Percentiles rank a stretch among this genome's conserved stretches.
Conservation (phyloP, 169 alveolate species). For the Eimeria praecox region DNA sequence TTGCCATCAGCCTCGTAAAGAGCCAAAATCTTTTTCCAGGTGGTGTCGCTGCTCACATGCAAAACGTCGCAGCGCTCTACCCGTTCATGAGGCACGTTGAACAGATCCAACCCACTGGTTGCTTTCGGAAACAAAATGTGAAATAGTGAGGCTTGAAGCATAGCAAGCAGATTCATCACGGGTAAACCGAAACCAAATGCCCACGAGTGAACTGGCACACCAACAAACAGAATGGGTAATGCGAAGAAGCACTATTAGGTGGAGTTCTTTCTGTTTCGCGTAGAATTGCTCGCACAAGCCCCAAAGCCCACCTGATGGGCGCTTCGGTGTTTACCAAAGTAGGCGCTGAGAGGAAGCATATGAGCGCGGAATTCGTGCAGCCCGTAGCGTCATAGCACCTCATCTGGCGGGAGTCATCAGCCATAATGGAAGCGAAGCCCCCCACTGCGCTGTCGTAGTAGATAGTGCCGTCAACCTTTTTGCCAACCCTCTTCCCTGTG, state of each 20-base stretch:
- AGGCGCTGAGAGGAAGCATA: slow-evolving; percentile 1
- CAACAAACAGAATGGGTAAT: background rate
- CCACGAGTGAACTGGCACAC: background rate
- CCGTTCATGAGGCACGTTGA: background rate
- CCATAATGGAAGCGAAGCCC: slow-evolving; percentile 53
- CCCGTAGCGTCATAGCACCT: slow-evolving; percentile 59
- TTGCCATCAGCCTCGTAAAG: background rate
- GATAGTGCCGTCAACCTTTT: background rate
- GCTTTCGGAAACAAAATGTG: background rate
- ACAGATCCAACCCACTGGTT: background rate
- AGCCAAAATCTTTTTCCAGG: slow-evolving; percentile 32
- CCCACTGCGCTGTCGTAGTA: slow-evolving; percentile 48
- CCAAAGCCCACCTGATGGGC: slow-evolving; percentile 27
- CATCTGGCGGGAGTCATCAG: slow-evolving; percentile 22
- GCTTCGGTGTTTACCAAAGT: background rate
- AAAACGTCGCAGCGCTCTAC: background rate
- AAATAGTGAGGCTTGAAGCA: background rate
- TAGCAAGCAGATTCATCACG: background rate
- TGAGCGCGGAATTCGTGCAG: slow-evolving; percentile 1
- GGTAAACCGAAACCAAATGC: background rate
- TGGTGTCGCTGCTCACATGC: background rate
- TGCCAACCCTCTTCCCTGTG: background rate
- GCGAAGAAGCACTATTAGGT: no score
- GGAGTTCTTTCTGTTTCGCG: background rate
- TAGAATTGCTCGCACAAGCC: background rate